Base-by-base conservation (phyloP, 2,329 filamentous ascomycete species). In the Sarocladium oryzae region DNA sequence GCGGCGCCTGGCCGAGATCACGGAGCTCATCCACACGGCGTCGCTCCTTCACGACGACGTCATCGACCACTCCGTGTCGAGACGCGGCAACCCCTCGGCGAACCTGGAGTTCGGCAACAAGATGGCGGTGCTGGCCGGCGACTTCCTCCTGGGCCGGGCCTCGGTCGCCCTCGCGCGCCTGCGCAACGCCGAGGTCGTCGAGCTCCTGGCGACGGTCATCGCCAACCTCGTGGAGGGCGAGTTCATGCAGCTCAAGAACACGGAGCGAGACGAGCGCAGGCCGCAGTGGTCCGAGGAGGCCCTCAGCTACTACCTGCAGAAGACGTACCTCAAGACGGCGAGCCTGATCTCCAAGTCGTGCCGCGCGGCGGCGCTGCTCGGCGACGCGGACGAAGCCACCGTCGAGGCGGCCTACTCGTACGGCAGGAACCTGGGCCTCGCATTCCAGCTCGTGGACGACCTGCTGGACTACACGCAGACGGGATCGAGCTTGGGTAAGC, bases 191-290 rank as follows among this genome's bases (percentile, higher is more conserved):
- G 93, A 99, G 69, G 93, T 99, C 2, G 89, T 90, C 8, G 93
- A 99, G 72, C 79, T 99, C 7, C 75, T 99, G 26, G 90, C 93
- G 3, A 97, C 92, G 1, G 93, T 97, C 37, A 97, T 99, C 59
- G 92, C 93, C 40, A 99, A 99, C 66, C 76, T 99, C 23, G 91
- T 99, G 18, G 93, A 99, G 72, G 93, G 93, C 63, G 93, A 99
- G 70, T 97, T 99, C 74, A 99, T 99, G 93, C 93, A 99, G 74
- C 76, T 99, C 60, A 95, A 96, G 73, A 99, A 99, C 69, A 97
- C 93, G 1, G 88, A 88, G 41, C 78, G 81, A 57, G 92, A 96
- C 65, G 92, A 97, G 74, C 77, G 80, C 57, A 85, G 88, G 58
- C 92, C 92, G 1, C 73, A 78, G 9, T 97, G 88, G 81, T 93